Evolutionary conservation across 495 filamentous ascomycete species (phyloP).

Genomic region (Barbatosphaeria neglecta): DNA sequence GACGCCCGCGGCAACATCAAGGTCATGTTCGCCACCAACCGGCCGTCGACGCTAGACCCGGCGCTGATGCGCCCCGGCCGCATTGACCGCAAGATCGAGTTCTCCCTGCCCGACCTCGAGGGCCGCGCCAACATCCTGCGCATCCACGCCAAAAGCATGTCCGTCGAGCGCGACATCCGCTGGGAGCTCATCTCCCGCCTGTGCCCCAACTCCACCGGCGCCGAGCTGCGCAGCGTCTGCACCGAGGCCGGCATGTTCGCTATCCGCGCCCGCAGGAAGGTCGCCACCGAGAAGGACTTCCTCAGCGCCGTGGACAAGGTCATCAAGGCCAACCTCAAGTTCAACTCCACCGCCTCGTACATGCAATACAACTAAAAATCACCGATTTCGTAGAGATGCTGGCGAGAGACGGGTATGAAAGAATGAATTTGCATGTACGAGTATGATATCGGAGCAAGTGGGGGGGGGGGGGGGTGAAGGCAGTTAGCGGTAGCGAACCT

Average conservation of each 20-base stretch:
- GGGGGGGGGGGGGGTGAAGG: too few species aligned
- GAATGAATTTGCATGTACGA: constrained; percentile 1
- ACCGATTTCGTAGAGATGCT: not conserved
- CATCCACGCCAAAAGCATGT: constrained; percentile 99
- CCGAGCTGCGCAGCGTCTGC: constrained; percentile 86
- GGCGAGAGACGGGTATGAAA: not conserved
- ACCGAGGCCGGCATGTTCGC: constrained; percentile 99
- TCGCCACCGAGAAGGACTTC: constrained; percentile 99
- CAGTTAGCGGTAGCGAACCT: too few species aligned
- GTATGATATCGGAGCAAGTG: constrained; percentile 1
- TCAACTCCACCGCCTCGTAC: constrained; percentile 97
- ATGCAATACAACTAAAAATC: constrained; percentile 98
- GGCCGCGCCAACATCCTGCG: constrained; percentile 94
- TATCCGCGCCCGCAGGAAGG: constrained; percentile 91
- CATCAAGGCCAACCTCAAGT: constrained; percentile 98
- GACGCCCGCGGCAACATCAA: constrained; percentile 98
- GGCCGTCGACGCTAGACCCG: constrained; percentile 89
- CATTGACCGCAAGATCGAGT: constrained; percentile 98
- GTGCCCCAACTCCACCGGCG: constrained; percentile 94
- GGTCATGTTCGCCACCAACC: constrained; percentile 99
- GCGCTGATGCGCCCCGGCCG: constrained; percentile 94
- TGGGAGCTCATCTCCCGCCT: constrained; percentile 96
- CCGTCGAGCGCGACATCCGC: constrained; percentile 93
- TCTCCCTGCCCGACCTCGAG: constrained; percentile 91
- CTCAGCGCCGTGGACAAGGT: constrained; percentile 97